Conservation (phyloP, 306 rosid species). For the Trifolium subterraneum region DNA sequence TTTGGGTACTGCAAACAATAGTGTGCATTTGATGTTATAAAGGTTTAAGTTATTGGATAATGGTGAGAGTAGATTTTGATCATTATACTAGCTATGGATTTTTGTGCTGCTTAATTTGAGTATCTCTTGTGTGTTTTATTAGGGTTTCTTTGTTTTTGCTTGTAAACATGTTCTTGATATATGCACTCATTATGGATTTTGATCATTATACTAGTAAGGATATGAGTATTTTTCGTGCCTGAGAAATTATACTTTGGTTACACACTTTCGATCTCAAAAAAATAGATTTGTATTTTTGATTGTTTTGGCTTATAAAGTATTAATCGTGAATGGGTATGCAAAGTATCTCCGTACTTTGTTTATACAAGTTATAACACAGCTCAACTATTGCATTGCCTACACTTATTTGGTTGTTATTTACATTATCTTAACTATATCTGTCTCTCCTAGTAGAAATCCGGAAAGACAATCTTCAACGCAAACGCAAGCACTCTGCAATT, state of each 20-base stretch:
- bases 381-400: conserved; percentile 16
- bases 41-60: not conserved
- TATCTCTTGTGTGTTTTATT: not conserved
- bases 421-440: not conserved
- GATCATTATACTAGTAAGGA: conserved; percentile 8
- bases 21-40: conserved; percentile 13
- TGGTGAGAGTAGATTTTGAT: conserved; percentile 31
- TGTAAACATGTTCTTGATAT: conserved; percentile 2
- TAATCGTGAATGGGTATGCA: not conserved
- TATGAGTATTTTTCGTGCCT: not conserved
- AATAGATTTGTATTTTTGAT: not conserved
- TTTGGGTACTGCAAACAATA: not conserved
- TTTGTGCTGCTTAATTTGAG: conserved; percentile 18
- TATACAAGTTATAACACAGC: conserved; percentile 14
- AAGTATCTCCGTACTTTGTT: not conserved
- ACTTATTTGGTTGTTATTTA: conserved; percentile 5
- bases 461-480: conserved; percentile 36
- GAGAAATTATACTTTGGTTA: not conserved
- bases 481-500: conserved; percentile 51
- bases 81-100: conserved; percentile 17
- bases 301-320: conserved; percentile 6
- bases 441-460: conserved; percentile 42
- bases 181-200: not conserved
- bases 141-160: conserved; percentile 17
- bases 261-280: not conserved